Evolutionary conservation across 2,329 filamentous ascomycete genomes (phyloP), one percentile per base, ranked within the genome.

Genomic region (Aspergillus arachidicola): DNA sequence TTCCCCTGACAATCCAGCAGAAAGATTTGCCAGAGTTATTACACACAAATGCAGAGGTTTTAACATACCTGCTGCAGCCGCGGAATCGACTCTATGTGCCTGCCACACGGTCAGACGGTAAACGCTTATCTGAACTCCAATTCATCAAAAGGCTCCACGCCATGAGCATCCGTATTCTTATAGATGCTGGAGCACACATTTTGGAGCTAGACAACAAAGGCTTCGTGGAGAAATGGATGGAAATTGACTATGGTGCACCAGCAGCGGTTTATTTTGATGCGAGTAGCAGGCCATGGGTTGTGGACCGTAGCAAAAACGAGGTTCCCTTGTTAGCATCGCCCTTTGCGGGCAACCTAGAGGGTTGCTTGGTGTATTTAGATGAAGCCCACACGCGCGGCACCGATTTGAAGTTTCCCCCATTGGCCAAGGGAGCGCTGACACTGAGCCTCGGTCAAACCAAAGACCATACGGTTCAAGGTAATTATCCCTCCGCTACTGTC

Each of bases 101-200:
- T 16, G 80, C 76, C 7, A 72, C 74, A 3, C 41, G 69, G 3
- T 16, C 56, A 0, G 9, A 60, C n/a, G 77, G 73, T 1, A 77
- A 67, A 7, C 82, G 81, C 0, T 70, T 85, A 21, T 77, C 77
- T 0, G 86, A 88, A 59, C 21, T 68, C 0, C 70, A 75, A 0
- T 73, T 90, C 0, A 73, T 89, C 0, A 2, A 60, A 0, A 75
- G 74, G 28, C 73, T 89, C 0, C 63, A 41, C 0, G 50, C 65
- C 0, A 64, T 62, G 0, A 53, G 67, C 0, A 87, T 89, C 19
- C 78, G 80, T 0, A 79, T 91, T 0, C 76, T 91, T 0, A 87
- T 91, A 1, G 89, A 91, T 71, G 85, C 87, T 0, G 89, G 89
- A 0, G 88, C 89, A 0, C 84, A 87, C 14, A 85, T 91, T 16